phyloP scores from a whole-genome alignment of 768 basidiomycete species.

The Phylloporus sp. region DNA sequence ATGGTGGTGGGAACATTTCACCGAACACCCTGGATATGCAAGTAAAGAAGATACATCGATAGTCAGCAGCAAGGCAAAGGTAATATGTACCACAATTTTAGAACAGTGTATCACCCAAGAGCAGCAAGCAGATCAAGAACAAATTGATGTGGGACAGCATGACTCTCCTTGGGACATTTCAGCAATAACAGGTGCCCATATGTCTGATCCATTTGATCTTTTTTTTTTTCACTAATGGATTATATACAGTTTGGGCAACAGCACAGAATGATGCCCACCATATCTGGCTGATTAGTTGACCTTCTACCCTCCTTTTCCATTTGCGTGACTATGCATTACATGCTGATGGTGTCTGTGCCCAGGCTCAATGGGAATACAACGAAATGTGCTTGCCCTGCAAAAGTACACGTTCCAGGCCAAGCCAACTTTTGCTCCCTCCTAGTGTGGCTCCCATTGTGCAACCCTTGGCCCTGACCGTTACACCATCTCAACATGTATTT shows the following conservation, averaged over 20 bases:
- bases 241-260: slow-evolving; percentile 7
- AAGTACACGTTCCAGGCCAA: no score
- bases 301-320: no score
- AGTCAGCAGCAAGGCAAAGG: slow-evolving; percentile 3
- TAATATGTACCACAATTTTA: neutral
- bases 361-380: no score
- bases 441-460: no score
- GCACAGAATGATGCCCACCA: neutral
- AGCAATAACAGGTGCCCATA: neutral
- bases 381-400: no score
- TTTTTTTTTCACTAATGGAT: neutral
- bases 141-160: neutral
- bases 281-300: slow-evolving; percentile 9
- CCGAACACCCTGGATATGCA: slow-evolving; percentile 1
- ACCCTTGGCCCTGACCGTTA: no score
- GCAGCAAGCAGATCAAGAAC: neutral
- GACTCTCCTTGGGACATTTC: neutral
- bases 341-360: no score
- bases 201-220: neutral
- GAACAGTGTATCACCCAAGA: neutral
- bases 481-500: no score
- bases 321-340: no score
- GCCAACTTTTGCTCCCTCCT: no score
- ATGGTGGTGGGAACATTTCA: slow-evolving; percentile 1
- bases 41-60: neutral